phyloP scores from a whole-genome alignment of 106 monocot species.

The Platanthera zijinensis region DNA sequence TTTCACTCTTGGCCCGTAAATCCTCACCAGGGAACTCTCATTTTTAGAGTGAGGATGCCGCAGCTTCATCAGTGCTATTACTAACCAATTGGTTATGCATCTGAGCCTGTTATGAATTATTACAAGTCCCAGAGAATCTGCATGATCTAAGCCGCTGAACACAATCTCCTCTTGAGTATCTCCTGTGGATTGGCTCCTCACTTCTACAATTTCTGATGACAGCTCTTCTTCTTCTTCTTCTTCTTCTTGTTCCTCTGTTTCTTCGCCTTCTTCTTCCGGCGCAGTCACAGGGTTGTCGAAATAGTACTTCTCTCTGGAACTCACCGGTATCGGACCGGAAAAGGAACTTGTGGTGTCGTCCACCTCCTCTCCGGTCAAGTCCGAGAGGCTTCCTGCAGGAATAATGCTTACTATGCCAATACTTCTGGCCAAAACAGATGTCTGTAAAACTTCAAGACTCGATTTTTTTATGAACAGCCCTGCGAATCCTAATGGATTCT shows the following conservation, averaged over 20 bases:
- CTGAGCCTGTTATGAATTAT: conserved; percentile 51
- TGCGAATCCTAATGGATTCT: conserved; percentile 69
- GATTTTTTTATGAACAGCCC: conserved; percentile 49
- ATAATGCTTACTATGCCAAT: conserved; percentile 57
- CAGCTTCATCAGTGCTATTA: conserved; percentile 55
- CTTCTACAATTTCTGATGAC: conserved; percentile 23
- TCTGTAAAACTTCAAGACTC: conserved; percentile 19
- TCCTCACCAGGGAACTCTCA: conserved; percentile 36
- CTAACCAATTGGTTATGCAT: conserved; percentile 70
- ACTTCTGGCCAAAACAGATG: conserved; percentile 27
- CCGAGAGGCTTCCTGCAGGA: conserved; percentile 14
- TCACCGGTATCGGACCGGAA: conserved; percentile 27
- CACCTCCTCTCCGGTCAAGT: conserved; percentile 14
- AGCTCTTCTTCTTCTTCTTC: neutral
- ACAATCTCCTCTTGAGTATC: conserved; percentile 17
- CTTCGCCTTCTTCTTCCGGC: neutral
- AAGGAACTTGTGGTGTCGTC: conserved; percentile 31
- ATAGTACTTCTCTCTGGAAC: neutral
- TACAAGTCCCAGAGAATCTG: conserved; percentile 59
- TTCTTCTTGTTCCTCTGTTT: neutral
- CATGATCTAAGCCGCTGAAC: conserved; percentile 59
- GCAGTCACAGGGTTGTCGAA: neutral
- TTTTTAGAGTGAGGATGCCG: conserved; percentile 43
- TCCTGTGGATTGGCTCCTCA: neutral
- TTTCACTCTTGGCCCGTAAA: conserved; percentile 66